Conservation (phyloP, 306 rosid species). For the Macrotyloma uniflorum region DNA sequence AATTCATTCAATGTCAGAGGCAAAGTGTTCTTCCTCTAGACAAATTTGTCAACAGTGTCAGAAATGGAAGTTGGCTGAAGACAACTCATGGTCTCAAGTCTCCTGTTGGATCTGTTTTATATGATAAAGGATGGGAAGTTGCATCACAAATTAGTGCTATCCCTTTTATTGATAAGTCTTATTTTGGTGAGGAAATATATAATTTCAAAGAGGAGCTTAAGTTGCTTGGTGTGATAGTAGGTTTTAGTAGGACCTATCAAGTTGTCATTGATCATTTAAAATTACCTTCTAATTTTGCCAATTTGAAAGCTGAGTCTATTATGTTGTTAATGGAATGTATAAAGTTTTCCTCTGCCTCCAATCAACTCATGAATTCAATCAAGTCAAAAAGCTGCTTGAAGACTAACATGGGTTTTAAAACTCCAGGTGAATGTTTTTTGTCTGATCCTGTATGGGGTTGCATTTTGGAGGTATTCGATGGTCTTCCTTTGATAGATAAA, state of each 20-base stretch:
- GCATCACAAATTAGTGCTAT: conserved; percentile 60
- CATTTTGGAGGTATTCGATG: conserved; percentile 55
- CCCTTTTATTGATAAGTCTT: conserved; percentile 61
- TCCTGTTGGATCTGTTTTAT: conserved; percentile 65
- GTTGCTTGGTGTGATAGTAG: conserved; percentile 66
- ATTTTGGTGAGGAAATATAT: conserved; percentile 56
- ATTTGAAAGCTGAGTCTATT: conserved; percentile 46
- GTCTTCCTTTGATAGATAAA: conserved; percentile 55
- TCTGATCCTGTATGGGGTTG: conserved; percentile 61
- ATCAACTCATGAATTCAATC: conserved; percentile 37
- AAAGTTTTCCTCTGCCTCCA: neutral
- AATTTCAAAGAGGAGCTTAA: conserved; percentile 56
- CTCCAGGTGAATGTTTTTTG: conserved; percentile 57
- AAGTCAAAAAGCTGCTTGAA: conserved; percentile 46
- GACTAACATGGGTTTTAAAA: conserved; percentile 60
- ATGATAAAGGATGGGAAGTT: conserved; percentile 50
- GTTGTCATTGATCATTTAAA: conserved; percentile 54
- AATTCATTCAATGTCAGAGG: conserved; percentile 55
- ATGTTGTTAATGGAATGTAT: conserved; percentile 49
- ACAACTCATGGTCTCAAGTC: conserved; percentile 59
- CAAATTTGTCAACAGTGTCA: conserved; percentile 50
- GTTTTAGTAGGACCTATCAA: conserved; percentile 36
- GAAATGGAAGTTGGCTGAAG: conserved; percentile 53
- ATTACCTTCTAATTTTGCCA: conserved; percentile 42
- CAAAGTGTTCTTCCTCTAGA: conserved; percentile 27